Evolutionary conservation across 331 rosid species (phyloP).

Genomic region (Ulmus americana): DNA sequence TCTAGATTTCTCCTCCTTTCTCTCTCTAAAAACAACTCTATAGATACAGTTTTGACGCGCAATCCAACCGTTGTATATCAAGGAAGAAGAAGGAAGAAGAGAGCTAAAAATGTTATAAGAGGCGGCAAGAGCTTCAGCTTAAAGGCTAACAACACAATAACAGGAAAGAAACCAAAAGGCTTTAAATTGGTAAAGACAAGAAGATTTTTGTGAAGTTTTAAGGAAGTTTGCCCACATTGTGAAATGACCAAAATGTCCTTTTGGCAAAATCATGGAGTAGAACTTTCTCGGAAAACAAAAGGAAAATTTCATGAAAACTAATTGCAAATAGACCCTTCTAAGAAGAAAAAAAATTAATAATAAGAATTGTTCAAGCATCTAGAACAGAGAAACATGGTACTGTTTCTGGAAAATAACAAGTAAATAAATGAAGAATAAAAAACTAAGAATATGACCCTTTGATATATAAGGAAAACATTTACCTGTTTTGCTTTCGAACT

Average conservation of each 20-base stretch:
- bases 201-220: neutral
- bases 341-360: neutral
- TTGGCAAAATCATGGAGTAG: neutral
- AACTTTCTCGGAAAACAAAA: neutral
- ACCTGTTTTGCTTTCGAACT: neutral
- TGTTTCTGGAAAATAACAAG: neutral
- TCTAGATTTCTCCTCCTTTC: slow-evolving; percentile 9
- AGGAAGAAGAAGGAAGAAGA: neutral
- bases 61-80: slow-evolving; percentile 33
- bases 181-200: slow-evolving; percentile 6
- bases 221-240: neutral
- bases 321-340: neutral
- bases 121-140: slow-evolving; percentile 28
- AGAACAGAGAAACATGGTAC: neutral
- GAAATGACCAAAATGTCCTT: slow-evolving; percentile 15
- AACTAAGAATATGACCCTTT: neutral
- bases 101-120: neutral
- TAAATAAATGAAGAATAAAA: neutral
- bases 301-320: neutral
- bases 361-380: neutral
- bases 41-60: slow-evolving; percentile 39
- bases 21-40: neutral
- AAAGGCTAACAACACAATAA: neutral
- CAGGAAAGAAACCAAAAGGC: slow-evolving; percentile 1
- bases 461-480: neutral